Base-by-base conservation (phyloP, 2,329 filamentous ascomycete species). In the Teratosphaeria destructans region DNA sequence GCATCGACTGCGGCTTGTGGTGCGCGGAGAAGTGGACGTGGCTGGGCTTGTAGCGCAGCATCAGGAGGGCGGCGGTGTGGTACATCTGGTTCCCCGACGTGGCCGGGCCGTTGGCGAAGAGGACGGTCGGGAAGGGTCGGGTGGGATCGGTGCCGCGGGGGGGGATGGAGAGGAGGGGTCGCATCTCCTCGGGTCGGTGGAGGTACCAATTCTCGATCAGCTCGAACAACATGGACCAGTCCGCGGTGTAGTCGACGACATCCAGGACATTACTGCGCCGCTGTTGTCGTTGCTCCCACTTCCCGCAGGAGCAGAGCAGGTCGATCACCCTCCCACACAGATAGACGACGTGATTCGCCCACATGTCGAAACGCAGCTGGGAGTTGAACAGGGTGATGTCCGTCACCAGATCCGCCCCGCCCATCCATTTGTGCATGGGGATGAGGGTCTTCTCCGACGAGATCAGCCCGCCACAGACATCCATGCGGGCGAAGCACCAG, bases 261-360 rank as follows among this genome's bases (percentile, higher is more conserved):
- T 71, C 68, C 35, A 70, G 64, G 1, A 66, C 59, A 5, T 55
- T 60, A 29, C 61, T 56, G 11, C 56, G 56, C 5, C 59, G 55
- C 11, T 62, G 61, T 29, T 66, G 65, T 14, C 65, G 60, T 55
- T 69, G 66, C 55, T 69, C 66, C 68, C 68, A 70, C 53, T 66
- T 66, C 4, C 67, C 68, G 10, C 66, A 68, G 5, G 61, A 63
- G 59, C 67, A 69, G 11, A 73, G 66, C 1, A 73, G 59, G 12
- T 73, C 69, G 5, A 73, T 65, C 1, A 77, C 77, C 59, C 76
- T 77, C 3, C 81, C 78, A 56, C 77, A 79, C 1, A 85, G 74
- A 62, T 81, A 85, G 2, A 85, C 81, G 7, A 82, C 76, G 63
- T 81, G 82, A 64, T 85, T 85, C 35, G 82, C 82, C 62, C 83